Base-by-base conservation (phyloP, 179 eudicot genomes). In the Silene noctiflora region DNA sequence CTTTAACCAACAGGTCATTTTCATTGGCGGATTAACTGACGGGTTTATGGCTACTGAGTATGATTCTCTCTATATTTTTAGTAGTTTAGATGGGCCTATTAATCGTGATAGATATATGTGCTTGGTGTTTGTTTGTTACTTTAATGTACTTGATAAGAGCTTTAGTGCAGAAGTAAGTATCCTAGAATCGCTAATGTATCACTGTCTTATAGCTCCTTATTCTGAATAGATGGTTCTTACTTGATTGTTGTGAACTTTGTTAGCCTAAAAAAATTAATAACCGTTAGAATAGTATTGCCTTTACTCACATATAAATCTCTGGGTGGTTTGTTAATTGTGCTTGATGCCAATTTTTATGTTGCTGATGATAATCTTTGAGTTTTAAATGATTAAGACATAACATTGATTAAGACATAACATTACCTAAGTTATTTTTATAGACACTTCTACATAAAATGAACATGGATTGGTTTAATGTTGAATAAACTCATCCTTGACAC, bases 41-140 rank as follows among this genome's bases (percentile, higher is more conserved):
- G 98, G 98, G 17, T 90, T 94, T 77, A 90, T 94, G 91, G 97
- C 98, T 67, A 90, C 98, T 27, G 91, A 94, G 98, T 94, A 94
- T 69, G 97, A 87, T 44, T 24, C 76, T 59, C 75, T 55, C 31
- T 55, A 51, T 63, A 27, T 27, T 27, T 27, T 27, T 27, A 27
- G 29, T 27, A 27, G 1, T 27, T 27, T 27, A 27, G 29, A 27
- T 27, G 29, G 29, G 29, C 29, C 29, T 2, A 2, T 1, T 27
- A 27, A 27, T 27, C 29, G 29, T 27, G 29, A 27, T 27, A 27
- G 29, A 20, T 44, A 14, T 63, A 20, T 44, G 19, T 77, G 62
- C n/a, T n/a, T 27, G 19, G 44, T 55, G 65, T 61, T 62, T 70
- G 29, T 10, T 66, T 51, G 21, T 29, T 59, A 48, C 51, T 71